Conservation (phyloP, 2,329 filamentous ascomycete species). For the Aspergillus piperis region DNA sequence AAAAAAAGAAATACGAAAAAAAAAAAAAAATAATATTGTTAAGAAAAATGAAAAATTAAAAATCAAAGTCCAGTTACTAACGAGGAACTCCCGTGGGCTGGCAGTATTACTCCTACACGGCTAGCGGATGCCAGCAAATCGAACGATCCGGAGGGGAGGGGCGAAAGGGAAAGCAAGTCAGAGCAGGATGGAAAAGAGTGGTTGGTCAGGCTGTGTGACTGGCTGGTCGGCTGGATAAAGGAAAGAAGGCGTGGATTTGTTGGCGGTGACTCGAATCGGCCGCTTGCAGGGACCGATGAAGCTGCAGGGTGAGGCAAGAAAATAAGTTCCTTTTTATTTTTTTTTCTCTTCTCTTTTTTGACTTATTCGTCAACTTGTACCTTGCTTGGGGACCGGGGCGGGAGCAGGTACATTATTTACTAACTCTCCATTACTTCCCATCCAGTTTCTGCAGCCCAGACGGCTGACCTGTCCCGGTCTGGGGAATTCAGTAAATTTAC, state of each 20-base stretch:
- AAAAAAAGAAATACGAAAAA: constrained; percentile 5
- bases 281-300: constrained; percentile 27
- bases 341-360: too few relatives aligned
- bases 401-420: background rate
- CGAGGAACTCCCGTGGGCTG: background rate
- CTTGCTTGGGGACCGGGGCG: background rate
- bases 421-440: background rate
- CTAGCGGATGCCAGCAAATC: constrained; percentile 20
- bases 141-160: constrained; percentile 3
- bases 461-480: too few relatives aligned
- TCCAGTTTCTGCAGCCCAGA: background rate
- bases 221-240: background rate
- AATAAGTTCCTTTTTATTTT: too few relatives aligned
- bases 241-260: background rate
- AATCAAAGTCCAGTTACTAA: constrained; percentile 1
- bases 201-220: background rate
- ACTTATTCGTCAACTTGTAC: background rate
- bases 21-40: background rate
- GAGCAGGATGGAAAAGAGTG: background rate
- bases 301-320: background rate
- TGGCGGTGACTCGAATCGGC: constrained; percentile 34
- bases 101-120: background rate
- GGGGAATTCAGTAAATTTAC: too few relatives aligned
- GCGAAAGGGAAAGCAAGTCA: background rate
- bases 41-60: constrained; percentile 4